These are phyloP conservation scores for Globisporangium megalacanthum DNA, from an alignment of 352 stramenopile genomes.

Conservation along the genomic window DNA sequence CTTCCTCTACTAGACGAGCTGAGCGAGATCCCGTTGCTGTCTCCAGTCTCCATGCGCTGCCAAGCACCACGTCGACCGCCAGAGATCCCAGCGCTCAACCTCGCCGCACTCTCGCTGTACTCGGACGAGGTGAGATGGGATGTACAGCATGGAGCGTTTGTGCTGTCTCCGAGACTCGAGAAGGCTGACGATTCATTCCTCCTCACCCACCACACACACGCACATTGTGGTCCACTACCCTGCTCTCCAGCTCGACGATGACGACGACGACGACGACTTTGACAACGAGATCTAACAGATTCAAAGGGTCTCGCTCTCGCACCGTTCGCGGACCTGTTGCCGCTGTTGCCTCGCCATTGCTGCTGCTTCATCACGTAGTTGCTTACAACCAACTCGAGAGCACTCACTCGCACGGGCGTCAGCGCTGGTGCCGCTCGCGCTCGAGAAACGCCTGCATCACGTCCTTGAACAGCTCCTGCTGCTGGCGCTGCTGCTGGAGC, in stretches of 20 bases:
- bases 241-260: constrained; percentile 1
- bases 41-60: constrained; percentile 4
- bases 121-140: constrained; percentile 36
- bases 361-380: too few species aligned
- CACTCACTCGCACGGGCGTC: not conserved
- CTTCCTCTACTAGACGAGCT: constrained; percentile 17
- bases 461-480: constrained; percentile 60
- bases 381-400: not conserved
- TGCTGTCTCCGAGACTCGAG: not conserved
- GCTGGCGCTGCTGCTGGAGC: constrained; percentile 51
- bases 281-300: constrained; percentile 21
- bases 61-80: constrained; percentile 14
- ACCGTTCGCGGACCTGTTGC: not conserved
- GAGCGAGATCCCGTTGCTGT: constrained; percentile 24
- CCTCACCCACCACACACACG: too few species aligned
- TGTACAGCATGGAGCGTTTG: not conserved
- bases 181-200: too few species aligned
- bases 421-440: constrained; percentile 1
- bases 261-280: not conserved
- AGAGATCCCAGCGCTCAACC: constrained; percentile 42
- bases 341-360: too few species aligned
- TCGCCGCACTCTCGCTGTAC: constrained; percentile 42
- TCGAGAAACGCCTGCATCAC: constrained; percentile 37
- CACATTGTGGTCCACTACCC: not conserved
- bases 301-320: not conserved